Percentiles rank a stretch among this genome's conserved stretches.
phyloP scores from a whole-genome alignment of 805 yeast genomes.

The Blastobotrys robertii region DNA sequence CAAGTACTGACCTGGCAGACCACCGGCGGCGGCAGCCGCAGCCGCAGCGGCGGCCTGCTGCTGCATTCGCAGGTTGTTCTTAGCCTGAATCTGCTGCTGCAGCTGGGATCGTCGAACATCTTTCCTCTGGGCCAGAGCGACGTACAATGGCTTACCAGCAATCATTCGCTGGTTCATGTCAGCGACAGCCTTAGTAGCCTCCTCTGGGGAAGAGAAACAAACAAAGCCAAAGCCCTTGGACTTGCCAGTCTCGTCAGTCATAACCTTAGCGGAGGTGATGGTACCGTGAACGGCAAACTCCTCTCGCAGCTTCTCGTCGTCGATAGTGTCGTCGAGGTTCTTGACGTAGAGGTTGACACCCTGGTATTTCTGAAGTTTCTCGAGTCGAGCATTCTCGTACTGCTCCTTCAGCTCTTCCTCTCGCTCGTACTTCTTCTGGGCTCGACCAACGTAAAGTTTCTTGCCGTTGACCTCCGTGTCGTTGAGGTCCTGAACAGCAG shows the following conservation, averaged over 20 bases:
- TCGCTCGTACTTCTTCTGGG: constrained; percentile 98
- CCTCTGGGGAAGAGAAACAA: constrained; percentile 95
- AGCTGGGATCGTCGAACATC: constrained; percentile 95
- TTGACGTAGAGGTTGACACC: constrained; percentile 95
- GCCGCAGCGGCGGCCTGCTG: constrained; percentile 53
- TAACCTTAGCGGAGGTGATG: constrained; percentile 92
- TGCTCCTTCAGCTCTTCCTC: constrained; percentile 89
- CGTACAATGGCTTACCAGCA: constrained; percentile 92
- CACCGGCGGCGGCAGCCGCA: constrained; percentile 55
- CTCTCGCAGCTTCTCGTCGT: constrained; percentile 83
- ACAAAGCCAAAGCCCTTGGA: constrained; percentile 99
- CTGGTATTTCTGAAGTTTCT: constrained; percentile 87
- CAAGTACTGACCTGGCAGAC: constrained; percentile 79
- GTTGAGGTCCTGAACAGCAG: constrained; percentile 87
- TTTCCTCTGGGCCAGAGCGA: constrained; percentile 97
- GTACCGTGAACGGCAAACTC: constrained; percentile 90
- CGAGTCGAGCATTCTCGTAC: constrained; percentile 85
- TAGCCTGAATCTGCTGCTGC: constrained; percentile 95
- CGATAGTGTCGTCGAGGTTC: constrained; percentile 89
- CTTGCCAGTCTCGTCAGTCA: constrained; percentile 90
- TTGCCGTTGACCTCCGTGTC: constrained; percentile 67
- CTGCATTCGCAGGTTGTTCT: constrained; percentile 97
- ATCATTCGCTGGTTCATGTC: constrained; percentile 98
- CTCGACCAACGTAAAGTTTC: constrained; percentile 91
- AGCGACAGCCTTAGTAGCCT: constrained; percentile 95